A percentile compares a stretch with the other conserved stretches of the same genome.
Conservation (phyloP, 2,329 filamentous ascomycete species). For the Microthyrium microscopicum region DNA sequence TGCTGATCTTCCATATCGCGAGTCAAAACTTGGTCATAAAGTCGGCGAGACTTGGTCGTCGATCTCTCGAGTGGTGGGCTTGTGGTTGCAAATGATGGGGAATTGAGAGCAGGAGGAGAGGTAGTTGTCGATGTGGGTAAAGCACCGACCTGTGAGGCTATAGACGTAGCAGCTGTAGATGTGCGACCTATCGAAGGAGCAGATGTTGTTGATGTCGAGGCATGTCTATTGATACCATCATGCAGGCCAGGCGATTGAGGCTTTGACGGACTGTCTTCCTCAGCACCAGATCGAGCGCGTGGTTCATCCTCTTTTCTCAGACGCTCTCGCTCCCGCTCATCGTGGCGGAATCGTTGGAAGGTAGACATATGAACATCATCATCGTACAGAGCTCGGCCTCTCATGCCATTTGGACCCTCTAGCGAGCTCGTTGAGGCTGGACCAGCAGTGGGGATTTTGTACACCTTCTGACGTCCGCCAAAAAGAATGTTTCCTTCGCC, state of each 20-base stretch:
- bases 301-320: constrained; percentile 24
- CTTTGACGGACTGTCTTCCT: constrained; percentile 27
- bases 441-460: constrained; percentile 52
- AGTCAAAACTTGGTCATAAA: constrained; percentile 71
- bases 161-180: constrained; percentile 78
- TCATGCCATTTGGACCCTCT: constrained; percentile 17
- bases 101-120: neutral
- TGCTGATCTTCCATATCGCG: constrained; percentile 72
- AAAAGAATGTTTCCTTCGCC: constrained; percentile 86
- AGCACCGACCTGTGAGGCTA: constrained; percentile 50
- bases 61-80: constrained; percentile 37
- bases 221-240: constrained; percentile 60
- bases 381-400: constrained; percentile 60
- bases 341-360: constrained; percentile 59
- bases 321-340: constrained; percentile 35
- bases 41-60: constrained; percentile 51
- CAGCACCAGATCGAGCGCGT: no score
- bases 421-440: constrained; percentile 24
- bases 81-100: constrained; percentile 14
- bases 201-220: constrained; percentile 70
- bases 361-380: constrained; percentile 70
- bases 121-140: constrained; percentile 14
- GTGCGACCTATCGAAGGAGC: constrained; percentile 52
- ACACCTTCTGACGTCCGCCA: constrained; percentile 89
- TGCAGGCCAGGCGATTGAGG: constrained; percentile 28